Evolutionary conservation across 208 protist species (phyloP).

Genomic region (Novymonas esmeraldas): DNA sequence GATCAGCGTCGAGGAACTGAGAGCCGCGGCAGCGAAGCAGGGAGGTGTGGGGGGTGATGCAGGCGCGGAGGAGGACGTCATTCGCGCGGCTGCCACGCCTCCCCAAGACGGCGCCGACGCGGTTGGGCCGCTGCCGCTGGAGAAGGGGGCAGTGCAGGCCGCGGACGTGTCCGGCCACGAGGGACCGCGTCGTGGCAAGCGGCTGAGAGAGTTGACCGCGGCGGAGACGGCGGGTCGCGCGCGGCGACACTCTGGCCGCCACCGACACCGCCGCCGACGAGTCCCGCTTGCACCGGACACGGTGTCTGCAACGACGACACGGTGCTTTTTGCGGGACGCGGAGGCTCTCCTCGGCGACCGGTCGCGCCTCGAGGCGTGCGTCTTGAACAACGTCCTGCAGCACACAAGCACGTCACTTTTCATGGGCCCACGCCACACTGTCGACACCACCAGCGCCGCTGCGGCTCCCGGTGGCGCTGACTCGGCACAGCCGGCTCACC

Average conservation of each 20-base stretch:
- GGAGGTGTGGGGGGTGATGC: background rate
- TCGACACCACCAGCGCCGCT: conserved; percentile 5
- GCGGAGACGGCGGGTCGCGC: background rate
- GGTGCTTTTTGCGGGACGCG: conserved; percentile 60
- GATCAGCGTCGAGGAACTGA: conserved; percentile 40
- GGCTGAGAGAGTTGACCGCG: conserved; percentile 2
- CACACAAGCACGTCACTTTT: conserved; percentile 78
- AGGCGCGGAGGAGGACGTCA: background rate
- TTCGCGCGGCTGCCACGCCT: too few relatives aligned
- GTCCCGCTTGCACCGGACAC: conserved; percentile 39
- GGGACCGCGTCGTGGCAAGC: background rate
- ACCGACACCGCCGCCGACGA: conserved; percentile 2
- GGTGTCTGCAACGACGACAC: conserved; percentile 48
- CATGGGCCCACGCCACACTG: conserved; percentile 66
- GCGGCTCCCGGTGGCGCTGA: background rate
- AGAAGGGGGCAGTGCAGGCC: background rate
- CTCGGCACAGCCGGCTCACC: background rate
- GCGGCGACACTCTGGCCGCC: background rate
- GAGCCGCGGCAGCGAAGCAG: too few relatives aligned
- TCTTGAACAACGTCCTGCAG: conserved; percentile 58
- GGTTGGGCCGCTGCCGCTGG: too few relatives aligned
- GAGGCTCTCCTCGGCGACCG: conserved; percentile 45
- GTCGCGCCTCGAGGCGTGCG: conserved; percentile 38
- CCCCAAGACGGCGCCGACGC: too few relatives aligned
- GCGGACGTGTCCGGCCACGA: too few relatives aligned